A percentile compares a stretch with the other conserved stretches of the same genome.
Conservation (phyloP, 2,329 filamentous ascomycete species). For the Penicillium sp. region DNA sequence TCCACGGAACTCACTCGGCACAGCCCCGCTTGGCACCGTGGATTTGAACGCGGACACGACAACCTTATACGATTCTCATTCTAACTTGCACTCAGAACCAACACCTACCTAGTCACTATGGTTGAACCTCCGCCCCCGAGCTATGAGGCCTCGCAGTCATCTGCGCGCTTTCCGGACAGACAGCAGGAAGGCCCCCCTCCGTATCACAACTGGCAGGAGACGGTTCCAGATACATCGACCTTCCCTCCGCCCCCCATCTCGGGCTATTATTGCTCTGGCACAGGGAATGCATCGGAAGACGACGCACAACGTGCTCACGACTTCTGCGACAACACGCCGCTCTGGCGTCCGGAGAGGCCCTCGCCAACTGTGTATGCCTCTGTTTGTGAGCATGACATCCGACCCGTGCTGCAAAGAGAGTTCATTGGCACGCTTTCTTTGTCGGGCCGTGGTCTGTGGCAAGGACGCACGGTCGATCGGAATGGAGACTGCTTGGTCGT, state of each 20-base stretch:
- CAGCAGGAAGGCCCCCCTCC: constrained; percentile 26
- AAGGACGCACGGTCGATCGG: constrained; percentile 42
- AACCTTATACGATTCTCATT: neutral
- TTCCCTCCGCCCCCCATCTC: constrained; percentile 60
- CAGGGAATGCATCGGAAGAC: constrained; percentile 55
- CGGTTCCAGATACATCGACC: constrained; percentile 58
- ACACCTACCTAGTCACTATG: neutral
- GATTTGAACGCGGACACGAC: neutral
- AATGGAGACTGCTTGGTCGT: constrained; percentile 53
- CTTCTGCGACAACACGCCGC: constrained; percentile 53
- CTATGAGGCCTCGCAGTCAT: constrained; percentile 19
- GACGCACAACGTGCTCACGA: constrained; percentile 56
- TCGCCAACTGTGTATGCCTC: constrained; percentile 42
- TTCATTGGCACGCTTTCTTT: constrained; percentile 40
- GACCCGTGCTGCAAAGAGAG: constrained; percentile 44
- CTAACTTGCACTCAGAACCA: neutral
- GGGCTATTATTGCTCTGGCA: constrained; percentile 52
- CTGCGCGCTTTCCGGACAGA: neutral
- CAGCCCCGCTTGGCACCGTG: constrained; percentile 21
- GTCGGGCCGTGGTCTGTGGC: constrained; percentile 43
- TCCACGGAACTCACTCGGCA: constrained; percentile 9
- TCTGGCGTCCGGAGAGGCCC: constrained; percentile 50
- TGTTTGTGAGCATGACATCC: constrained; percentile 46
- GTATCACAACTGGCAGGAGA: constrained; percentile 61
- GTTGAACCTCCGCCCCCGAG: constrained; percentile 15